Percentiles rank a stretch among this genome's conserved stretches.
phyloP scores from a whole-genome alignment of 352 stramenopile genomes.

The Pythium aristosporum region DNA sequence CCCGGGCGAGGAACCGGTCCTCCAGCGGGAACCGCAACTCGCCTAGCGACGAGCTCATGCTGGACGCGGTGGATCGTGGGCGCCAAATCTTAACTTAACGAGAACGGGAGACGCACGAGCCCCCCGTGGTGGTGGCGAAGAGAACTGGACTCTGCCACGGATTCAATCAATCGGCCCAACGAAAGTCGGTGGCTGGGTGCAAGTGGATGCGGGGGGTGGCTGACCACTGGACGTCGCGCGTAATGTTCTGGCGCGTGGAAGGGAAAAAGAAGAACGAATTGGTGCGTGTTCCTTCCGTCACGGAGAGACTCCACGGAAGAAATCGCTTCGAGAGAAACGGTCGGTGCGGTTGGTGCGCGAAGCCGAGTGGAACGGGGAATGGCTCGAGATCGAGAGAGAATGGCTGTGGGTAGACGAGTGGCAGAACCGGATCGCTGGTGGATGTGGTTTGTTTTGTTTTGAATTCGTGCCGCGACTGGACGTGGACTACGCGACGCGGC shows the following conservation, averaged over 20 bases:
- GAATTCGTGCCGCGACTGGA: neutral
- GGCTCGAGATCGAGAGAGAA: no score
- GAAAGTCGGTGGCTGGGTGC: no score
- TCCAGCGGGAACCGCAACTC: constrained; percentile 27
- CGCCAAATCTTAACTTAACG: constrained; percentile 23
- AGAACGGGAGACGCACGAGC: neutral
- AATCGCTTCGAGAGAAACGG: neutral
- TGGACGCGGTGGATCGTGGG: constrained; percentile 20
- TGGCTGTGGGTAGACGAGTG: neutral
- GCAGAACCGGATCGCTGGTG: neutral
- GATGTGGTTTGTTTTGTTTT: neutral
- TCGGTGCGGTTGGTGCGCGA: neutral
- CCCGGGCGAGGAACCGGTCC: constrained; percentile 25
- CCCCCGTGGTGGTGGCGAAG: neutral
- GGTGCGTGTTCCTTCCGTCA: neutral
- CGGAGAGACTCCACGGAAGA: neutral
- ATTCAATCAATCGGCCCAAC: no score
- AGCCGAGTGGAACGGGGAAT: constrained; percentile 3
- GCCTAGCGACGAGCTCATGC: constrained; percentile 26
- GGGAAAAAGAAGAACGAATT: neutral
- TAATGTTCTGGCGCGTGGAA: neutral
- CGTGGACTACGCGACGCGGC: neutral
- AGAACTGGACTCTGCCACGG: neutral
- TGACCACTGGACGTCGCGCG: neutral
- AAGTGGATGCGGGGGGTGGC: neutral